phyloP scores from a whole-genome alignment of 2,329 filamentous ascomycete species.

The Phyllosticta ampelicida region DNA sequence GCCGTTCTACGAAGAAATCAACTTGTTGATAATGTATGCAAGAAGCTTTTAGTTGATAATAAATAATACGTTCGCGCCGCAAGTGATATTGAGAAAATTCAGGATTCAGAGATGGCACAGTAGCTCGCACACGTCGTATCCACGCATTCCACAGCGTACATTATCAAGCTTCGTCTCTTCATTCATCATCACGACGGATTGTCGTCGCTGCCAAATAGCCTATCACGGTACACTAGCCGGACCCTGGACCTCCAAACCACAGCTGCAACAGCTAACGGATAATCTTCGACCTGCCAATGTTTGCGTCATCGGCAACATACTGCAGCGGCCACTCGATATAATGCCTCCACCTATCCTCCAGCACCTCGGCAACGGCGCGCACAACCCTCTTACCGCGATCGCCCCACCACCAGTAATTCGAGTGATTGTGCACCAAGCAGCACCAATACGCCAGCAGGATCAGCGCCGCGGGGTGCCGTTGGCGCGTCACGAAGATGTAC shows the following conservation, averaged over 20 bases:
- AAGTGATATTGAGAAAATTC: too few relatives aligned
- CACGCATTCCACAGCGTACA: too few relatives aligned
- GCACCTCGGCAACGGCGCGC: slow-evolving; percentile 1
- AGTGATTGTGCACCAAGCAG: slow-evolving; percentile 25
- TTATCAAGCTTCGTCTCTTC: neutral
- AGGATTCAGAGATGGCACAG: too few relatives aligned
- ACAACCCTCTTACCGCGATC: slow-evolving; percentile 19
- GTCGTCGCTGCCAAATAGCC: neutral
- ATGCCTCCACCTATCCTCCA: slow-evolving; percentile 7
- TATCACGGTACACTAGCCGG: neutral
- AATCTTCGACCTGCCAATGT: neutral
- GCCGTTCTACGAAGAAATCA: too few relatives aligned
- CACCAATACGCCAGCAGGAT: slow-evolving; percentile 30
- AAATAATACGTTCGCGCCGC: too few relatives aligned
- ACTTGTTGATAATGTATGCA: too few relatives aligned
- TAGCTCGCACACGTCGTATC: too few relatives aligned
- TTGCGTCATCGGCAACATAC: slow-evolving; percentile 3
- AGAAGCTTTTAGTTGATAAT: too few relatives aligned
- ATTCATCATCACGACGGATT: neutral
- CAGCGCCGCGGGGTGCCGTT: slow-evolving; percentile 24
- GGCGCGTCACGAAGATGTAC: slow-evolving; percentile 23
- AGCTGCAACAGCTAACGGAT: neutral
- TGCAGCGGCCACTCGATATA: slow-evolving; percentile 10
- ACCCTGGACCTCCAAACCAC: neutral
- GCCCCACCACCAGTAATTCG: slow-evolving; percentile 30